Percentiles rank a stretch among this genome's conserved stretches.
Evolutionary conservation across 140 eudicot species (phyloP).

Genomic region (Senecio squalidus): DNA sequence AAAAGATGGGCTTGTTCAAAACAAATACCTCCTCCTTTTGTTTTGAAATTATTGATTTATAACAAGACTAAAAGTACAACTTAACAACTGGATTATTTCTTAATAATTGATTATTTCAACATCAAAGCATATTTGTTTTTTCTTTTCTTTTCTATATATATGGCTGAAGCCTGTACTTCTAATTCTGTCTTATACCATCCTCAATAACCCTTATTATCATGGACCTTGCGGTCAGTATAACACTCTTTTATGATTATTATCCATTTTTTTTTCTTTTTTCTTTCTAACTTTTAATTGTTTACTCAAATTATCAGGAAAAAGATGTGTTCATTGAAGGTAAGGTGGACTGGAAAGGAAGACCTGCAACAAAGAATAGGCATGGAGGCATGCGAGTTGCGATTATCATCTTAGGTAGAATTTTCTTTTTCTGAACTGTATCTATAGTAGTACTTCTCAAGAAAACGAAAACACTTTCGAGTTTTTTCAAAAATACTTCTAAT

Average conservation of each 20-base stretch:
- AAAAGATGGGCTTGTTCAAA: too few species aligned
- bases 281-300: background rate
- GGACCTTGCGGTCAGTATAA: constrained; percentile 2
- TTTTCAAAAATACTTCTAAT: too few species aligned
- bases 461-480: too few species aligned
- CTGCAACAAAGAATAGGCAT: constrained; percentile 48
- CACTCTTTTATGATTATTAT: background rate
- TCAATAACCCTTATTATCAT: background rate
- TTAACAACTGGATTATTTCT: too few species aligned
- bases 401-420: constrained; percentile 39
- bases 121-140: background rate
- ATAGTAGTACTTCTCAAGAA: background rate
- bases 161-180: constrained; percentile 6
- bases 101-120: background rate
- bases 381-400: constrained; percentile 54
- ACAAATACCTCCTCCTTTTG: too few species aligned
- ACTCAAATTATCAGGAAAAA: constrained; percentile 29
- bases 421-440: background rate
- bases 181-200: constrained; percentile 1
- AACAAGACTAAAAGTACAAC: too few species aligned
- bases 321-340: constrained; percentile 50
- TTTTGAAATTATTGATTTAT: too few species aligned
- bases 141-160: background rate
- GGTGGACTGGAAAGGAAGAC: constrained; percentile 75
- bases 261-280: background rate